Evolutionary conservation across 2,329 filamentous ascomycete species (phyloP).

Genomic region (Clarireedia homoeocarpa): DNA sequence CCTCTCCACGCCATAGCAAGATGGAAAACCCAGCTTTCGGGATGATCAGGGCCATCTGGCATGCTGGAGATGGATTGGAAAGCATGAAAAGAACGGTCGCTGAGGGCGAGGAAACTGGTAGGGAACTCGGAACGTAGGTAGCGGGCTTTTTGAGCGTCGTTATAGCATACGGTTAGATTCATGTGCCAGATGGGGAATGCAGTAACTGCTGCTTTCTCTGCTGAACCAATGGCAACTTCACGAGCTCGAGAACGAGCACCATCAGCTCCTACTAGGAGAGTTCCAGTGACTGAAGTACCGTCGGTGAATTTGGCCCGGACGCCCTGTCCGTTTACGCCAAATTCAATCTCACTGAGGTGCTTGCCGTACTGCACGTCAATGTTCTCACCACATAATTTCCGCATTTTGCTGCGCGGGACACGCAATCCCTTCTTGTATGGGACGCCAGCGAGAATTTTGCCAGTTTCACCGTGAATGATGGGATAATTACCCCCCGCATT

Average conservation of each 20-base stretch:
- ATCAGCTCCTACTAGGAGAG: not conserved
- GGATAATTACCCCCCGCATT: constrained; percentile 15
- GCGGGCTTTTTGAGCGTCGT: not conserved
- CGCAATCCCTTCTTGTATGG: constrained; percentile 5
- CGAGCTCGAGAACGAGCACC: not conserved
- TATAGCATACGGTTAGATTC: not conserved
- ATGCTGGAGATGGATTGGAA: not conserved
- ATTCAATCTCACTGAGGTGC: not conserved
- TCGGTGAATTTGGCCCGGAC: constrained; percentile 37
- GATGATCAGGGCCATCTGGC: not conserved
- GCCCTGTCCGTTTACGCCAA: not conserved
- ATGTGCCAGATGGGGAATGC: not conserved
- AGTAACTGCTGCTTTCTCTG: not conserved
- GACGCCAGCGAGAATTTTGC: constrained; percentile 23
- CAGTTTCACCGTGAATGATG: constrained; percentile 19
- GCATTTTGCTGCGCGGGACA: not conserved
- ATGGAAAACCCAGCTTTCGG: not conserved
- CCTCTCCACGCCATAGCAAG: not conserved
- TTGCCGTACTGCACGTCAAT: not conserved
- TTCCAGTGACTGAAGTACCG: constrained; percentile 27
- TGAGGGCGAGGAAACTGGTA: not conserved
- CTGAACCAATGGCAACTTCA: not conserved
- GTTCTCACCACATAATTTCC: not conserved
- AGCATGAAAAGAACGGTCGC: not conserved
- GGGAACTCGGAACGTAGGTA: not conserved